Evolutionary conservation across 2,329 filamentous ascomycete genomes (phyloP).

Genomic region (Fonsecaea nubica): DNA sequence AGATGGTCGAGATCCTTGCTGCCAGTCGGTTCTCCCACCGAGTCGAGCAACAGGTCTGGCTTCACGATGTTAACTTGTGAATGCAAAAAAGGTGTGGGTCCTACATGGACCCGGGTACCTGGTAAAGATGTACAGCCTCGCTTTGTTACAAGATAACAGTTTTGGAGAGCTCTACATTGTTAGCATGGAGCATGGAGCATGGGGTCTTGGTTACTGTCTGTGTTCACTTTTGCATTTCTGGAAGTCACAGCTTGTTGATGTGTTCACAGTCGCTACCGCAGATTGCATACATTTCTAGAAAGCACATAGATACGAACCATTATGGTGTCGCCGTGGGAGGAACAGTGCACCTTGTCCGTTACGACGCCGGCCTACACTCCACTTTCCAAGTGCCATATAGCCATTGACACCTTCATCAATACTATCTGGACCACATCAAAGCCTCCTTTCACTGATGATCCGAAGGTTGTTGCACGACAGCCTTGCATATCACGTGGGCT

Average conservation of each 20-base stretch:
- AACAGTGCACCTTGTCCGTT: not conserved
- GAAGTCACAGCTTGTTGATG: not conserved
- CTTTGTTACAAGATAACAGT: not conserved
- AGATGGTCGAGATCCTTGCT: slow-evolving; percentile 57
- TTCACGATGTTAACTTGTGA: slow-evolving; percentile 54
- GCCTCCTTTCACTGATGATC: not conserved
- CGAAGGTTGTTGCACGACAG: not conserved
- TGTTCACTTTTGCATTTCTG: not conserved
- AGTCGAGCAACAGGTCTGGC: slow-evolving; percentile 54
- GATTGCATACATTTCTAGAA: not conserved
- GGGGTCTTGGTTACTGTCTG: not conserved
- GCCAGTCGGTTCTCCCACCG: slow-evolving; percentile 55
- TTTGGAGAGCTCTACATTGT: not conserved
- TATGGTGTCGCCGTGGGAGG: not conserved
- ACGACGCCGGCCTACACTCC: not conserved
- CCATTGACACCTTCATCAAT: not conserved
- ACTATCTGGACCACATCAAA: not conserved
- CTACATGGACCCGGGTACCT: not conserved
- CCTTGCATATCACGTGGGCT: not conserved
- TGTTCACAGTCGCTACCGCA: slow-evolving; percentile 13
- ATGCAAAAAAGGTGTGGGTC: not conserved
- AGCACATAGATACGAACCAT: not conserved
- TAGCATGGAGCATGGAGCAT: slow-evolving; percentile 7
- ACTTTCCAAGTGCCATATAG: not conserved
- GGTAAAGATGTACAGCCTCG: not conserved